Percentiles rank a stretch among this genome's conserved stretches.
Conservation (phyloP, 139 green algal genomes). For the Chlamydomonas sphaeroides region DNA sequence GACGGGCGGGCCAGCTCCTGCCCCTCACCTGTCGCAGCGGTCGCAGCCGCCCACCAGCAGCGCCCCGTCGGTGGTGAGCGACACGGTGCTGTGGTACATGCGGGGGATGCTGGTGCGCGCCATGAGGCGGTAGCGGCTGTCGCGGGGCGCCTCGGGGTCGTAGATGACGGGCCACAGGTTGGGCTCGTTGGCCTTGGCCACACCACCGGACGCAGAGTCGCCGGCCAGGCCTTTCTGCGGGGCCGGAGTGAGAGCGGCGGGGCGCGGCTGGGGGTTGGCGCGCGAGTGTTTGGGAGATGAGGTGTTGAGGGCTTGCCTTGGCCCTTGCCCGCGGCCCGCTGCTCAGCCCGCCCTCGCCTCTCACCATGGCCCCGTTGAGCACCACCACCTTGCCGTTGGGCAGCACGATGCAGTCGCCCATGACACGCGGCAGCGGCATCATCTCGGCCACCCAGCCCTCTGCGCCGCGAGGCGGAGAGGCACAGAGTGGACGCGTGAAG, state of each 20-base stretch:
- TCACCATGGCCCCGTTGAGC: conserved; percentile 40
- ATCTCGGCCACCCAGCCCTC: conserved; percentile 40
- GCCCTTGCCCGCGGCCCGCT: neutral
- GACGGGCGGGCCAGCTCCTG: too few relatives aligned
- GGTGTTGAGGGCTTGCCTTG: neutral
- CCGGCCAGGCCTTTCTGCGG: conserved; percentile 48
- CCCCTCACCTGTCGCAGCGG: conserved; percentile 28
- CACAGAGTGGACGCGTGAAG: neutral
- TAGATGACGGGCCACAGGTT: conserved; percentile 51
- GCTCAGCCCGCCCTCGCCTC: neutral
- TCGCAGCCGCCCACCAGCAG: conserved; percentile 52
- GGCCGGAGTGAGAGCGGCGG: too few relatives aligned
- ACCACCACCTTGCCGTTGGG: conserved; percentile 54
- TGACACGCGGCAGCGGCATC: conserved; percentile 46
- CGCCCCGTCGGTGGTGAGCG: conserved; percentile 51
- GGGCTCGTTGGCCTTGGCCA: conserved; percentile 37
- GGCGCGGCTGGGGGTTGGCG: too few relatives aligned
- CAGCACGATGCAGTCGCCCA: conserved; percentile 46
- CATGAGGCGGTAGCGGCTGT: conserved; percentile 28
- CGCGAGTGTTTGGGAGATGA: too few relatives aligned
- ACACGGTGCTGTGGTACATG: conserved; percentile 45
- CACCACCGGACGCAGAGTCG: conserved; percentile 33
- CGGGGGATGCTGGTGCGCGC: conserved; percentile 28
- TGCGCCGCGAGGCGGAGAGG: neutral
- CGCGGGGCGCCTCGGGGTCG: conserved; percentile 24